Evolutionary conservation across 495 filamentous ascomycete genomes (phyloP).

Genomic region (Hyaloscypha variabilis): DNA sequence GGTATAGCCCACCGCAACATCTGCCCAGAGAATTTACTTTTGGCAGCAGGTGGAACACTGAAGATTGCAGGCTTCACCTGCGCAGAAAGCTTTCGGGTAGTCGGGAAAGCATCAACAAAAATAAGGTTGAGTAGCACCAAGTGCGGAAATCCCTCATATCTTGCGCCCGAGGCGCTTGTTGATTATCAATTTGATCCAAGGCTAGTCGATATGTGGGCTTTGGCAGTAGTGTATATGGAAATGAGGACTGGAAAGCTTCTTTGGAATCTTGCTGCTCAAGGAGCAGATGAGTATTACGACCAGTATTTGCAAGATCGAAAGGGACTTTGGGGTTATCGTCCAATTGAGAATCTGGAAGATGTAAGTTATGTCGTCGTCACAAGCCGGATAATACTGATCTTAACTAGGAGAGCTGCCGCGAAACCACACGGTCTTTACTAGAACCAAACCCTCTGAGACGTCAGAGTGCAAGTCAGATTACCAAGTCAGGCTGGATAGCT

Average conservation of each 20-base stretch:
- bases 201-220: conserved; percentile 25
- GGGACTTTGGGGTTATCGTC: not conserved
- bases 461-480: too few species aligned
- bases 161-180: conserved; percentile 8
- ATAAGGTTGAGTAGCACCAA: not conserved
- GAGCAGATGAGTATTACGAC: conserved; percentile 1
- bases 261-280: conserved; percentile 4
- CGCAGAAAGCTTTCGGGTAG: too few species aligned
- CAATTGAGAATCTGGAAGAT: conserved; percentile 3
- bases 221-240: conserved; percentile 8
- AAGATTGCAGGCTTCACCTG: too few species aligned
- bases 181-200: not conserved
- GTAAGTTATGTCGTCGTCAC: not conserved
- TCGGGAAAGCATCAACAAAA: not conserved
- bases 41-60: conserved; percentile 49
- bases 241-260: conserved; percentile 2
- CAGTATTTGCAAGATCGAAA: not conserved
- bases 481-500: too few species aligned
- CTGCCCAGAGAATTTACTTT: conserved; percentile 90
- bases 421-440: too few species aligned
- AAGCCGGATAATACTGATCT: too few species aligned
- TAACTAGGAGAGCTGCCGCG: too few species aligned
- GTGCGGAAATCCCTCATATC: not conserved
- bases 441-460: too few species aligned
- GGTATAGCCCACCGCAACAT: conserved; percentile 88